Percentiles rank a stretch among this genome's conserved stretches.
These are phyloP conservation scores for Hypoxylon sp. DNA, from an alignment of 2,329 filamentous ascomycete genomes.

Conservation along the genomic window DNA sequence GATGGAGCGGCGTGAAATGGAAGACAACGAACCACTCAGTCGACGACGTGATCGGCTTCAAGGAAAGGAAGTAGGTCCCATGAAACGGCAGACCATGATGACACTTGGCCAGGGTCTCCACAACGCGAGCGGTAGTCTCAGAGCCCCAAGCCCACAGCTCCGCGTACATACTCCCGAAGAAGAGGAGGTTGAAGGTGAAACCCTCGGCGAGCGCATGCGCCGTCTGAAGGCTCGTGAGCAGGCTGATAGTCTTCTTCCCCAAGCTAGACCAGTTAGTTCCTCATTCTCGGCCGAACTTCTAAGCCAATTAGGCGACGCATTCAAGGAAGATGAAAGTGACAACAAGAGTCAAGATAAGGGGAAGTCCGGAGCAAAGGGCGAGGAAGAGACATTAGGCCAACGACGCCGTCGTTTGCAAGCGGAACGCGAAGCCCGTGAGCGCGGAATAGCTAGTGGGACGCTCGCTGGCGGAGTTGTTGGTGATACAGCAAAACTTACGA, in stretches of 20 bases:
- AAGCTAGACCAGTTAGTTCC: constrained; percentile 71
- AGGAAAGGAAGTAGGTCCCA: constrained; percentile 66
- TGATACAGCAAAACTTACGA: constrained; percentile 62
- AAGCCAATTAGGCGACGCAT: constrained; percentile 70
- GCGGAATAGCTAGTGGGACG: constrained; percentile 62
- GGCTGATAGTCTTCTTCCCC: constrained; percentile 63
- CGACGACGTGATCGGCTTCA: constrained; percentile 81
- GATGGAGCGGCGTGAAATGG: constrained; percentile 85
- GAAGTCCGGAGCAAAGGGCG: constrained; percentile 59
- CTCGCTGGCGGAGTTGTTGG: constrained; percentile 53
- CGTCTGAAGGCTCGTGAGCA: constrained; percentile 73
- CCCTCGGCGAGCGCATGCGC: constrained; percentile 74
- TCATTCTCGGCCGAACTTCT: constrained; percentile 80
- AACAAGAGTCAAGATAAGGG: constrained; percentile 53
- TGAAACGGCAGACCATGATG: constrained; percentile 63
- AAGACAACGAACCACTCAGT: constrained; percentile 93
- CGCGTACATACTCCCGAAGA: constrained; percentile 56
- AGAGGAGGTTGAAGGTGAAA: constrained; percentile 74
- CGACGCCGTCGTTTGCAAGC: constrained; percentile 80
- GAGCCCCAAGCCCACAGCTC: constrained; percentile 51
- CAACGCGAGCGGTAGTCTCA: constrained; percentile 48
- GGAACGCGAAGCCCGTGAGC: constrained; percentile 74
- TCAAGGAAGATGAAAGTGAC: constrained; percentile 59
- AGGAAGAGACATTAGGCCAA: constrained; percentile 85
- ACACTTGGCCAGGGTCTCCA: constrained; percentile 55